A percentile compares a stretch with the other conserved stretches of the same genome.
These are phyloP conservation scores for Pythium guiyangense DNA, from an alignment of 352 stramenopile genomes.

Conservation along the genomic window DNA sequence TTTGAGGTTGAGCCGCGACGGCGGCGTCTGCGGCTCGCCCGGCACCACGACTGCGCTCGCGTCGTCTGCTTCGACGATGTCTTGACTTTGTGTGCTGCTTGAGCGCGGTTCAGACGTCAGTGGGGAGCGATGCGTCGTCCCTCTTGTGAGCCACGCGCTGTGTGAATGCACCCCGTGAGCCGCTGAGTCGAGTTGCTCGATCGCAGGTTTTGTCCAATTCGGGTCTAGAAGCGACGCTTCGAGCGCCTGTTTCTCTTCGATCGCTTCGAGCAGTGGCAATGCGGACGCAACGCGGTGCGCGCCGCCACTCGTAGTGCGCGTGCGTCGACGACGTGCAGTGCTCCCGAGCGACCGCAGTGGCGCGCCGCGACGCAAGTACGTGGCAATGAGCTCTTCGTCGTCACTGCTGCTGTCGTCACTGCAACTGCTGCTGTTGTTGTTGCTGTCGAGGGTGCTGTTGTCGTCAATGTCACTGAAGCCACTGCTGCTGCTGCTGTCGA, in stretches of 20 bases:
- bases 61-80: neutral
- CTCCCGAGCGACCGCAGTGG: constrained; percentile 8
- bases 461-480: constrained; percentile 4
- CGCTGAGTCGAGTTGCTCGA: too few species aligned
- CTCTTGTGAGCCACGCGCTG: too few species aligned
- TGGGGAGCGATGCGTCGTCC: too few species aligned
- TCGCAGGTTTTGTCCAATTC: too few species aligned
- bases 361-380: constrained; percentile 9
- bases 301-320: neutral
- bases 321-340: neutral
- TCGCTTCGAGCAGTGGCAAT: constrained; percentile 6
- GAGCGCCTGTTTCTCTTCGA: constrained; percentile 12
- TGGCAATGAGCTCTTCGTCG: constrained; percentile 16
- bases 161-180: too few species aligned
- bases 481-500: constrained; percentile 2
- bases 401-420: constrained; percentile 2
- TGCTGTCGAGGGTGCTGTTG: neutral
- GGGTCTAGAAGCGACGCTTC: neutral
- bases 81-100: too few species aligned
- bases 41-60: too few species aligned
- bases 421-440: neutral
- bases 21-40: neutral
- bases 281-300: neutral
- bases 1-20: constrained; percentile 8
- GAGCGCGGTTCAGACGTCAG: too few species aligned